phyloP scores from a whole-genome alignment of 2,329 filamentous ascomycete species.

The Herpomyces periplanetae region DNA sequence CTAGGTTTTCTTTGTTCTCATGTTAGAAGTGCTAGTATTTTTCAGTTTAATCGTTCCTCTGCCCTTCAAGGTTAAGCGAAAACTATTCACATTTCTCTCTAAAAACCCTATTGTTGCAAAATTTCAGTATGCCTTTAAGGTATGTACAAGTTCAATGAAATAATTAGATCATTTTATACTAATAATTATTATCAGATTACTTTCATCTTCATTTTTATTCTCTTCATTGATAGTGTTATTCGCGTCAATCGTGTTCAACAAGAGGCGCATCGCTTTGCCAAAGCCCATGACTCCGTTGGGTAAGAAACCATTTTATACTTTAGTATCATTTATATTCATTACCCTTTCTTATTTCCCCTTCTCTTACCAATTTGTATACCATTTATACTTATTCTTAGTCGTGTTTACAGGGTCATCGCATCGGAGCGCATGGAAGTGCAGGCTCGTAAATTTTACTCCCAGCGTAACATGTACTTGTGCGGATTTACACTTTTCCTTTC shows the following conservation, averaged over 20 bases:
- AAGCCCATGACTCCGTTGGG: slow-evolving; percentile 13
- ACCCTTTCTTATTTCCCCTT: slow-evolving; percentile 3
- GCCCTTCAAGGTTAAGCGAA: slow-evolving; percentile 48
- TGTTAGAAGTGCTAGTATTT: slow-evolving; percentile 48
- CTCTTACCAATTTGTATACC: slow-evolving; percentile 3
- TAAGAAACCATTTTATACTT: slow-evolving; percentile 9
- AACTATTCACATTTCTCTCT: slow-evolving; percentile 81
- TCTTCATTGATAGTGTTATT: slow-evolving; percentile 85
- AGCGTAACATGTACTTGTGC: slow-evolving; percentile 99
- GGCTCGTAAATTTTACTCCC: slow-evolving; percentile 97
- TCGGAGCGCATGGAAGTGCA: slow-evolving; percentile 92
- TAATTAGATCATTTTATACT: neutral
- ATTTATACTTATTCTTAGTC: slow-evolving; percentile 5
- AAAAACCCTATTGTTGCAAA: slow-evolving; percentile 55
- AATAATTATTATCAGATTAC: slow-evolving; percentile 22
- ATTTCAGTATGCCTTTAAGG: slow-evolving; percentile 81
- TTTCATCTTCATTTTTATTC: slow-evolving; percentile 91
- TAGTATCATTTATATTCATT: neutral
- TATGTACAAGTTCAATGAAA: slow-evolving; percentile 7
- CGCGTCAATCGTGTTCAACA: slow-evolving; percentile 86
- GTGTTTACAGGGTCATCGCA: slow-evolving; percentile 30
- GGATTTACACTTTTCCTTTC: slow-evolving; percentile 97
- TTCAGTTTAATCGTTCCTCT: slow-evolving; percentile 46
- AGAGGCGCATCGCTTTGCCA: slow-evolving; percentile 33
- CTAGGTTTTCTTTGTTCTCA: slow-evolving; percentile 44